Base-by-base conservation (phyloP, 2,329 filamentous ascomycete genomes). In the Leptographium galeiforme region DNA sequence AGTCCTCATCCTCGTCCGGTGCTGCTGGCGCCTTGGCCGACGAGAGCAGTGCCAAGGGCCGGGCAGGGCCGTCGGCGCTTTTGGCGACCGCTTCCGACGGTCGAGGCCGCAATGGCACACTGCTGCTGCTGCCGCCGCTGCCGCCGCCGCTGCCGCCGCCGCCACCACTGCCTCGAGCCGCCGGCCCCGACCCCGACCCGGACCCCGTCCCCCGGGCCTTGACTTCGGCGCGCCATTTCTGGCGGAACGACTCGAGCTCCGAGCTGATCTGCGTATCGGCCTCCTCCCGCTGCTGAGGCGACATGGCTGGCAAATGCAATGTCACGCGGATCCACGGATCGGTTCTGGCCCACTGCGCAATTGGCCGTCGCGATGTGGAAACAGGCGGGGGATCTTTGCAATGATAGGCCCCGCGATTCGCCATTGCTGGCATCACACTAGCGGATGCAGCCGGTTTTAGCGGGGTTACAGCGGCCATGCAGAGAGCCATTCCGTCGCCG, bases 221-320 rank as follows among this genome's bases (percentile, higher is more conserved):
- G 8, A 95, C 85, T 65, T 96, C 90, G 60, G 88, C 84, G 55
- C 81, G 81, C 90, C 90, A 96, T 74, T 89, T 78, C 63, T 81
- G 78, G 59, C 91, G 84, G 70, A 96, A 96, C 47, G 79, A 83
- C 67, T 95, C 88, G 56, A 96, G 79, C 67, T 95, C 89, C 50
- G 83, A 76, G 64, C 80, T 76, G 48, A 76, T 67, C 53, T 73
- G 50, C 14, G 41, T 38, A 11, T 30, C 6, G 33, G 25, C 52
- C 7, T n/a, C 18, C 38, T 36, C 41, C 14, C 39, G 32, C 18
- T 56, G 44, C 33, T 52, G 18, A 10, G 19, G 54, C 12, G 57
- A 48, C 56, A 58, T 58, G 38, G 32, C 14, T 44, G 49, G 36
- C 39, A 36, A 44, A 51, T 43, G 36, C 30, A 43, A 8, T 12